phyloP scores from a whole-genome alignment of 192 early-diverging fungal genomes.

The Allomyces javanicus region DNA sequence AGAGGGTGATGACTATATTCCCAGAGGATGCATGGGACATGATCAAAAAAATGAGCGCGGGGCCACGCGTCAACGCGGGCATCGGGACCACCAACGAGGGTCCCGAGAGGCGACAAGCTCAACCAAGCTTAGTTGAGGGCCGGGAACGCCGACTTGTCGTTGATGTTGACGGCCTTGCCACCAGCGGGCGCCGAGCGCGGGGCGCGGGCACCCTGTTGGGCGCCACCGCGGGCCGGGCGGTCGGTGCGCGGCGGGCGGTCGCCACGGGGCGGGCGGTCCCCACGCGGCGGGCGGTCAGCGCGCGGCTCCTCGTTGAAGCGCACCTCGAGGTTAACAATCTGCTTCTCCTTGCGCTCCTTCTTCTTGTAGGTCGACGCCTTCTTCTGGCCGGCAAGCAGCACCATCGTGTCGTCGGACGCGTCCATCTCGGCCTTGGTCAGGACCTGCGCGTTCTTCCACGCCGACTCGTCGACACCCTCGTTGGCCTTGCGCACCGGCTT shows the following conservation, averaged over 20 bases:
- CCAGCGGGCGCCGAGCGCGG: background rate
- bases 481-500: conserved; percentile 60
- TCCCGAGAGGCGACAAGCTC: background rate
- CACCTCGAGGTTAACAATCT: conserved; percentile 55
- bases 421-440: conserved; percentile 52
- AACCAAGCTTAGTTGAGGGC: background rate
- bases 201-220: background rate
- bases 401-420: conserved; percentile 55
- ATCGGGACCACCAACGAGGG: too few relatives aligned
- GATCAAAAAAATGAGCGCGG: too few relatives aligned
- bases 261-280: background rate
- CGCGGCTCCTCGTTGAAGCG: conserved; percentile 51
- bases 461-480: conserved; percentile 60
- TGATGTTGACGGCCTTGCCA: background rate
- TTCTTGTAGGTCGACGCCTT: conserved; percentile 26
- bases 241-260: background rate
- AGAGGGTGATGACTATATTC: too few relatives aligned
- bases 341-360: conserved; percentile 52
- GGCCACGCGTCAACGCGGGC: too few relatives aligned
- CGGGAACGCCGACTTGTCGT: background rate
- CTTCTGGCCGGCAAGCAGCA: conserved; percentile 17
- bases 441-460: conserved; percentile 60
- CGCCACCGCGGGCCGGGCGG: background rate
- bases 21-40: too few relatives aligned
- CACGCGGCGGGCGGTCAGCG: conserved; percentile 11